These are phyloP conservation scores for Cyphellophora europaea DNA, from an alignment of 2,329 filamentous ascomycete genomes.

Conservation along the genomic window DNA sequence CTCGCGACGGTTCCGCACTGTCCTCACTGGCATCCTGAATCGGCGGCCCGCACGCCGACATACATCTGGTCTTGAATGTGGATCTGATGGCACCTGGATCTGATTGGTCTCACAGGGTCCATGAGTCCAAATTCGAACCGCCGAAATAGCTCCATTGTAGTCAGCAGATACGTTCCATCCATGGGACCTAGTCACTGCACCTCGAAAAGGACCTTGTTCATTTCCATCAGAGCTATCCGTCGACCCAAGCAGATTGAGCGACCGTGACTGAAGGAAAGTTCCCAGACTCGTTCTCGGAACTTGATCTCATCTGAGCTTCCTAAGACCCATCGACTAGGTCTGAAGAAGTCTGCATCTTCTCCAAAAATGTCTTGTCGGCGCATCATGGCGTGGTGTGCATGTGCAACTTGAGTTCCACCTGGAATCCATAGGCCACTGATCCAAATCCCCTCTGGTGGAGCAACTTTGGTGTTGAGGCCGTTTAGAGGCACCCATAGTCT, in stretches of 20 bases:
- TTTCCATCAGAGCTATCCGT: constrained; percentile 8
- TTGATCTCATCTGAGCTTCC: constrained; percentile 8
- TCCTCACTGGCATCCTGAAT: too few species aligned
- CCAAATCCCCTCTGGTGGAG: constrained; percentile 29
- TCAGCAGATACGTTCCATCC: too few species aligned
- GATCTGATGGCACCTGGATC: background rate
- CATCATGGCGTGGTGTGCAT: constrained; percentile 64
- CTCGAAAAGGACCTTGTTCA: constrained; percentile 1
- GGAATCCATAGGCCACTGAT: constrained; percentile 31
- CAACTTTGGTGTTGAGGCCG: constrained; percentile 25
- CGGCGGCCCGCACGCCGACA: constrained; percentile 1
- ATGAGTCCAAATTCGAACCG: background rate
- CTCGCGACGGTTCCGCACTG: too few species aligned
- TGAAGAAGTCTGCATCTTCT: constrained; percentile 28
- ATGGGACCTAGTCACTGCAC: too few species aligned
- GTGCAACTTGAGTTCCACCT: constrained; percentile 35
- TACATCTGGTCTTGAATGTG: constrained; percentile 1
- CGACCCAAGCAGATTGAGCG: constrained; percentile 7
- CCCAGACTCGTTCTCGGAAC: constrained; percentile 1
- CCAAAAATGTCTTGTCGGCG: constrained; percentile 48
- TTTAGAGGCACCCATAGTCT: constrained; percentile 36
- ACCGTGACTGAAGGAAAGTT: constrained; percentile 8
- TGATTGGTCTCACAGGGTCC: background rate
- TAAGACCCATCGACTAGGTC: constrained; percentile 18
- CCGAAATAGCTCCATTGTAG: background rate